These are phyloP conservation scores for Acer negundo DNA, from an alignment of 345 rosid species.

Conservation along the genomic window DNA sequence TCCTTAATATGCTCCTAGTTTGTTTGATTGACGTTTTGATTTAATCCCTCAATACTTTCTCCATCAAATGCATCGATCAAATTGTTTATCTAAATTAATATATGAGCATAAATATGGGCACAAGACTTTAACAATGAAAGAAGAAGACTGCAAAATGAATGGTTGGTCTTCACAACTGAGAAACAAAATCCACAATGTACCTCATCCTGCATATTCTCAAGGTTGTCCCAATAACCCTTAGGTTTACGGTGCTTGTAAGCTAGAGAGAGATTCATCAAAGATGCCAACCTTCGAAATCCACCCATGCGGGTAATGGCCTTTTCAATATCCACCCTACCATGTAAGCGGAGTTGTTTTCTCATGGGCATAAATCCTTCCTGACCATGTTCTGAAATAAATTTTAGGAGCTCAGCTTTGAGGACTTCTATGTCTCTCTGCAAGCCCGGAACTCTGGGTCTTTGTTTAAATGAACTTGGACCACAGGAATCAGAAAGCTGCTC, in stretches of 20 bases:
- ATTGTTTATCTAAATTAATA: neutral
- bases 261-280: slow-evolving; percentile 79
- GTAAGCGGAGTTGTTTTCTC: slow-evolving; percentile 94
- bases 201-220: slow-evolving; percentile 90
- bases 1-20: neutral
- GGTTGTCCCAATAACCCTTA: slow-evolving; percentile 96
- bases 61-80: neutral
- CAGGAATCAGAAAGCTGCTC: slow-evolving; percentile 23
- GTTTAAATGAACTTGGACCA: slow-evolving; percentile 36
- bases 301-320: slow-evolving; percentile 94
- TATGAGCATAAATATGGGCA: neutral
- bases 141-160: neutral
- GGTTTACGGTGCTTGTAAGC: slow-evolving; percentile 96
- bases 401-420: slow-evolving; percentile 78
- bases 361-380: slow-evolving; percentile 99
- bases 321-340: slow-evolving; percentile 92
- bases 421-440: slow-evolving; percentile 79
- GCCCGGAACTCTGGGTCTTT: slow-evolving; percentile 82
- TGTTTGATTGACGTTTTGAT: neutral
- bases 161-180: neutral
- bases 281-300: slow-evolving; percentile 85
- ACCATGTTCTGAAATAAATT: slow-evolving; percentile 80
- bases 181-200: slow-evolving; percentile 33
- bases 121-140: neutral
- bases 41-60: neutral